Conservation (phyloP, 2,329 filamentous ascomycete species). For the Scytalidium lignicola region DNA sequence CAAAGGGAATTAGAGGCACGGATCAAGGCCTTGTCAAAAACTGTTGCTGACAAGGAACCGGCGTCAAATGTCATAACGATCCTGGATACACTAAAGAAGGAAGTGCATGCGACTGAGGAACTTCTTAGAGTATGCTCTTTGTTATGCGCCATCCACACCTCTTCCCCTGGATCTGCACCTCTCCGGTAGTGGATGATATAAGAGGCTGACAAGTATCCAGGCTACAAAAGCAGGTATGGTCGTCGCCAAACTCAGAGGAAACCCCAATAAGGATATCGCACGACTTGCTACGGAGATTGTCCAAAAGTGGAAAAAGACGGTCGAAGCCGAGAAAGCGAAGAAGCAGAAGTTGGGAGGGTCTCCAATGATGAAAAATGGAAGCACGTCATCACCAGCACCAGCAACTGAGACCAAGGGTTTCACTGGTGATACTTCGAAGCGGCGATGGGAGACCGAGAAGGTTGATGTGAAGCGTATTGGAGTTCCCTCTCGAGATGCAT, state of each 20-base stretch:
- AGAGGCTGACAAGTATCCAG: conserved; percentile 31
- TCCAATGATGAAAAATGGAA: conserved; percentile 15
- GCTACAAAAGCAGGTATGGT: conserved; percentile 86
- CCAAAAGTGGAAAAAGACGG: conserved; percentile 77
- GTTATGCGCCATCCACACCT: not conserved
- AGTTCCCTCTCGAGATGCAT: conserved; percentile 70
- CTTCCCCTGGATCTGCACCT: not conserved
- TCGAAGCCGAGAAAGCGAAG: conserved; percentile 58
- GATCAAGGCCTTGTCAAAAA: conserved; percentile 65
- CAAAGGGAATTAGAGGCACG: conserved; percentile 20
- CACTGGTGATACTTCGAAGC: conserved; percentile 68
- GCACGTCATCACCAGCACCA: conserved; percentile 30
- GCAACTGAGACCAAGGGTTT: conserved; percentile 43
- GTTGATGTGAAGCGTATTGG: conserved; percentile 74
- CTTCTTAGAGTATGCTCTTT: conserved; percentile 64
- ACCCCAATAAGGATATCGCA: conserved; percentile 76
- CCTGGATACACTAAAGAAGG: conserved; percentile 72
- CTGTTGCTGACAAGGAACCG: conserved; percentile 69
- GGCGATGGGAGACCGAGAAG: conserved; percentile 75
- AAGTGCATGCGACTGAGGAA: conserved; percentile 81
- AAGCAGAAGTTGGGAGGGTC: conserved; percentile 22
- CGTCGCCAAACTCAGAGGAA: conserved; percentile 74
- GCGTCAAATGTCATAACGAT: conserved; percentile 66
- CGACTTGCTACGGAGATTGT: conserved; percentile 77
- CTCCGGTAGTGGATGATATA: not conserved